Evolutionary conservation across 1,139 yeast species (phyloP).

Genomic region (Scheffersomyces segobiensis): DNA sequence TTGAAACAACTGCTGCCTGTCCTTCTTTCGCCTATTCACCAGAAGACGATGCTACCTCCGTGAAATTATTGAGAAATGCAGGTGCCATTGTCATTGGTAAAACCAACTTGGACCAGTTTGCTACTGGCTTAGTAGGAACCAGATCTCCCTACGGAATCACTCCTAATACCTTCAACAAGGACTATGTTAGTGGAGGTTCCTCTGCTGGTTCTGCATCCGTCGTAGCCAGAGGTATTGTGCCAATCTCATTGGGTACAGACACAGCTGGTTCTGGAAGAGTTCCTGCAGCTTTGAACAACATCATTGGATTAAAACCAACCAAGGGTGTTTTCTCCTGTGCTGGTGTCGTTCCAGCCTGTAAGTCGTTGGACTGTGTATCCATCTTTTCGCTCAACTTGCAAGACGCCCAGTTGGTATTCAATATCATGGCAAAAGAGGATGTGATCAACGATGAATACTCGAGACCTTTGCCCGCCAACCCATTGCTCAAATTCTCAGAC

Average conservation of each 20-base stretch:
- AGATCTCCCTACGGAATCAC: constrained; percentile 93
- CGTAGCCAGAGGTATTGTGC: constrained; percentile 86
- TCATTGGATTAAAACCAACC: constrained; percentile 90
- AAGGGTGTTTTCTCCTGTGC: constrained; percentile 79
- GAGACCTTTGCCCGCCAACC: constrained; percentile 67
- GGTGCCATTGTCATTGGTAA: constrained; percentile 93
- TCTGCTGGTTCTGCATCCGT: constrained; percentile 94
- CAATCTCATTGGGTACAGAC: constrained; percentile 89
- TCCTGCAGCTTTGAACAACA: constrained; percentile 93
- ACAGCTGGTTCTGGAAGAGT: constrained; percentile 99
- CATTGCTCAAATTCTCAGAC: constrained; percentile 56
- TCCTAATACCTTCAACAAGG: constrained; percentile 69
- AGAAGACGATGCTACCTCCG: constrained; percentile 70
- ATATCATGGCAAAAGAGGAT: constrained; percentile 72
- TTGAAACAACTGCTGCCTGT: constrained; percentile 92
- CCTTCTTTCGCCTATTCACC: constrained; percentile 77
- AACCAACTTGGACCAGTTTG: constrained; percentile 93
- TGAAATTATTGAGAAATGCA: constrained; percentile 64
- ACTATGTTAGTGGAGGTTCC: constrained; percentile 91
- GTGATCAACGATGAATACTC: constrained; percentile 77
- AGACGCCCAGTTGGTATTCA: constrained; percentile 81
- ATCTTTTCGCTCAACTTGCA: constrained; percentile 72
- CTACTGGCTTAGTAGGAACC: constrained; percentile 94
- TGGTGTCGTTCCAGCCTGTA: constrained; percentile 98
- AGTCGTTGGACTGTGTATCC: constrained; percentile 89